Evolutionary conservation across 768 basidiomycete species (phyloP).

Genomic region (Tubosaeta sp.): DNA sequence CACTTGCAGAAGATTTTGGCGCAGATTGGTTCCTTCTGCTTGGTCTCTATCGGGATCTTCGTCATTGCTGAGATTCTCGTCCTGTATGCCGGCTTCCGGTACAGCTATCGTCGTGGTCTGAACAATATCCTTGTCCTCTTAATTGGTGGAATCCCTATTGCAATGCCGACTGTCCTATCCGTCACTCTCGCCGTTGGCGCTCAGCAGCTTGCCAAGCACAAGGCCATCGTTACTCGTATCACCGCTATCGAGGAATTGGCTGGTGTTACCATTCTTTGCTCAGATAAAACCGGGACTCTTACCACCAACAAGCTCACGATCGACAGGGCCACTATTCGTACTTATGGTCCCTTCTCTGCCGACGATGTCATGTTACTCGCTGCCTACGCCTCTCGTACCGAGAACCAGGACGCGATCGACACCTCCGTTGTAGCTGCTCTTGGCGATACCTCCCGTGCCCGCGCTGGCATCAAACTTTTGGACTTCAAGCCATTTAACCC

Average conservation of each 20-base stretch:
- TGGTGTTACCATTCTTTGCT: constrained; percentile 97
- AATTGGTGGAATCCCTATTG: constrained; percentile 99
- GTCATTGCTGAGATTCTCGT: constrained; percentile 91
- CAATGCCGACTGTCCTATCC: constrained; percentile 98
- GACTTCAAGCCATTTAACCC: constrained; percentile 99
- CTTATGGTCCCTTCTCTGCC: constrained; percentile 82
- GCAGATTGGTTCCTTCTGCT: constrained; percentile 96
- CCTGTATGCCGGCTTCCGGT: constrained; percentile 89
- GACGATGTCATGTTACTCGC: constrained; percentile 93
- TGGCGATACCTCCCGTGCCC: constrained; percentile 68
- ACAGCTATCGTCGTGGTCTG: constrained; percentile 88
- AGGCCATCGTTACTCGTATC: constrained; percentile 99
- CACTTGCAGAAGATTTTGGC: constrained; percentile 99
- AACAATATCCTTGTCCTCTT: constrained; percentile 97
- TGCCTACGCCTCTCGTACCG: constrained; percentile 94
- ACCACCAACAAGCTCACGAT: constrained; percentile 99
- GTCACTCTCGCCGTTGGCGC: constrained; percentile 99
- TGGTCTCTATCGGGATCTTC: constrained; percentile 94
- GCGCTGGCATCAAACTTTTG: constrained; percentile 89
- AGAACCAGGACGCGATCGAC: constrained; percentile 99
- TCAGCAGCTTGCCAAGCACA: constrained; percentile 98
- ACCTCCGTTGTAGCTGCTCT: constrained; percentile 78
- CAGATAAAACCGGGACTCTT: constrained; percentile 97
- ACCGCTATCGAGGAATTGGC: constrained; percentile 98
- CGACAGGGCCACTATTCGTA: constrained; percentile 86